Conservation (phyloP, 1,284 basidiomycete species). For the Macrocystidia cucumis region DNA sequence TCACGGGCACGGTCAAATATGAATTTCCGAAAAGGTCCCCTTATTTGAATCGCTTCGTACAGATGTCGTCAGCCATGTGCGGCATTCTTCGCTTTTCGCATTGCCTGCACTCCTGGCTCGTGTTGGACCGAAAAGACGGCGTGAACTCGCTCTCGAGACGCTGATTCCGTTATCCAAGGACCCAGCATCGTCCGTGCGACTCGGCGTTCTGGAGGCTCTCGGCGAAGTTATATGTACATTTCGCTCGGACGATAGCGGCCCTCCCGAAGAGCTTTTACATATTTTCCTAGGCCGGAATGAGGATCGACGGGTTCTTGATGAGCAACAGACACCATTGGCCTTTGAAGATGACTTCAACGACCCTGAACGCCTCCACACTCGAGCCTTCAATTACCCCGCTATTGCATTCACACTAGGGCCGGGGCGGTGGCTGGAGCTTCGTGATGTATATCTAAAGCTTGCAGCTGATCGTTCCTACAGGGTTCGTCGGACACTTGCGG, state of each 20-base stretch:
- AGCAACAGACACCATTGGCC: slow-evolving; percentile 15
- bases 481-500: slow-evolving; percentile 75
- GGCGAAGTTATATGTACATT: slow-evolving; percentile 92
- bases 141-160: slow-evolving; percentile 56
- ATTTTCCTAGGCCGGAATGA: slow-evolving; percentile 66
- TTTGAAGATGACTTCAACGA: slow-evolving; percentile 38
- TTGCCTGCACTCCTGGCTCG: slow-evolving; percentile 76
- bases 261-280: slow-evolving; percentile 73
- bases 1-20: neutral
- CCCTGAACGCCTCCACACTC: slow-evolving; percentile 76
- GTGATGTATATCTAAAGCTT: slow-evolving; percentile 62
- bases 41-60: slow-evolving; percentile 66
- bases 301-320: slow-evolving; percentile 27
- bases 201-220: slow-evolving; percentile 81
- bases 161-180: slow-evolving; percentile 63
- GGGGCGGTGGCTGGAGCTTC: slow-evolving; percentile 71
- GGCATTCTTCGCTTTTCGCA: slow-evolving; percentile 85
- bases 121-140: slow-evolving; percentile 46
- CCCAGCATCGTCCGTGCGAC: slow-evolving; percentile 64
- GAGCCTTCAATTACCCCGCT: slow-evolving; percentile 94
- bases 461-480: slow-evolving; percentile 50
- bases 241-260: slow-evolving; percentile 56
- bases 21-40: slow-evolving; percentile 48
- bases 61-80: slow-evolving; percentile 79
- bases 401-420: slow-evolving; percentile 81